A percentile compares a stretch with the other conserved stretches of the same genome.
Conservation (phyloP, 2,329 filamentous ascomycete genomes). For the Pseudocercospora vitis region DNA sequence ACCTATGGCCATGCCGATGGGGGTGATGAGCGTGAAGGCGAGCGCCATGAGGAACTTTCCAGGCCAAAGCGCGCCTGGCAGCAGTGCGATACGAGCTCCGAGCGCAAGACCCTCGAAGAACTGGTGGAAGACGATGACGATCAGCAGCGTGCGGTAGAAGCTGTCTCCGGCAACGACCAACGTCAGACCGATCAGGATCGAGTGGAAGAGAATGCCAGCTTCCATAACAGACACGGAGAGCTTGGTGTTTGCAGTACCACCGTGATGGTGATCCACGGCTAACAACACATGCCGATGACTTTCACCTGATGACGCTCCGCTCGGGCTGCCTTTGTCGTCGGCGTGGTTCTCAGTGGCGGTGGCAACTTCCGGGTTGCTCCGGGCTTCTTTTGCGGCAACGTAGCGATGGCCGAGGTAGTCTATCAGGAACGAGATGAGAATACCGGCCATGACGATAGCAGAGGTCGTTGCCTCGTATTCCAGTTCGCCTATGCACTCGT, state of each 20-base stretch:
- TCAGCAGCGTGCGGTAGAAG: conserved; percentile 62
- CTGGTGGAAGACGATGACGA: conserved; percentile 80
- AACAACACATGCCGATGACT: conserved; percentile 39
- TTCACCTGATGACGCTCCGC: conserved; percentile 6
- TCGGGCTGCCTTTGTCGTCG: conserved; percentile 13
- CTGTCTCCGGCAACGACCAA: conserved; percentile 62
- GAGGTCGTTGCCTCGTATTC: conserved; percentile 68
- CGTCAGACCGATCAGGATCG: conserved; percentile 59
- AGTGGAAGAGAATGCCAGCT: conserved; percentile 68
- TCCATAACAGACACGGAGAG: conserved; percentile 68
- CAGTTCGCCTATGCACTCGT: conserved; percentile 65
- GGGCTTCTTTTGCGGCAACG: conserved; percentile 24
- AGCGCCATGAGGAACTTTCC: conserved; percentile 61
- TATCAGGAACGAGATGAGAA: conserved; percentile 70
- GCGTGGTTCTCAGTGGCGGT: conserved; percentile 20
- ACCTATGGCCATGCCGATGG: conserved; percentile 77
- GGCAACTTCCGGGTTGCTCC: background rate
- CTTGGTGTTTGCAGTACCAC: conserved; percentile 21
- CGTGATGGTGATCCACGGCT: conserved; percentile 21
- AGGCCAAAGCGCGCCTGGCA: conserved; percentile 48
- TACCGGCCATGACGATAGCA: conserved; percentile 70
- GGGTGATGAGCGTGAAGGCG: conserved; percentile 69
- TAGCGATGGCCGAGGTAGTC: conserved; percentile 57
- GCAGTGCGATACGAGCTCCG: conserved; percentile 75
- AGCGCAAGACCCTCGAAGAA: conserved; percentile 90